Evolutionary conservation across 2,329 filamentous ascomycete species (phyloP).

Genomic region (Emmonsia crescens): DNA sequence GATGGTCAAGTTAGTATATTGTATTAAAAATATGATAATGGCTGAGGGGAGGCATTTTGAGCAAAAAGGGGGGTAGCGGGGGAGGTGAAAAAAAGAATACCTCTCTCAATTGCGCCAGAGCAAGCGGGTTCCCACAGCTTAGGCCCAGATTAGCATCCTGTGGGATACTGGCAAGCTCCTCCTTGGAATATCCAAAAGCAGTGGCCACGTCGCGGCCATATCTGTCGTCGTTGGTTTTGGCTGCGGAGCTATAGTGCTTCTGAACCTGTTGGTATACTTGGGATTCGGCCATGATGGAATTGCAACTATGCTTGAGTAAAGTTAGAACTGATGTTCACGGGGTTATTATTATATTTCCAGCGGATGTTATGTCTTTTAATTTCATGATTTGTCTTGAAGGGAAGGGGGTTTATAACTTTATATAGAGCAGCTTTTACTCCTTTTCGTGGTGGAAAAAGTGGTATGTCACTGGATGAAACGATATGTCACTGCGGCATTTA

Average conservation of each 20-base stretch:
- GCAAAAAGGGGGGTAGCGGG: background rate
- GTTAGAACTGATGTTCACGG: background rate
- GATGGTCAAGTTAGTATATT: background rate
- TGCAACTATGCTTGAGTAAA: background rate
- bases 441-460: background rate
- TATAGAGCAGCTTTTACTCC: background rate
- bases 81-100: slow-evolving; percentile 17
- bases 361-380: background rate
- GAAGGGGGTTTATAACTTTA: background rate
- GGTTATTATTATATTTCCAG: background rate
- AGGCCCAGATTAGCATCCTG: slow-evolving; percentile 42
- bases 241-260: slow-evolving; percentile 14
- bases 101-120: slow-evolving; percentile 37
- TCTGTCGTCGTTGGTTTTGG: slow-evolving; percentile 22
- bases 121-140: slow-evolving; percentile 46
- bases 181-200: slow-evolving; percentile 43
- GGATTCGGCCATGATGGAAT: slow-evolving; percentile 9
- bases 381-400: background rate
- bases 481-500: background rate
- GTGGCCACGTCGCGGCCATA: slow-evolving; percentile 37
- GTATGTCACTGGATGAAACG: background rate
- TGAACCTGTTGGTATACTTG: slow-evolving; percentile 14
- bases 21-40: background rate
- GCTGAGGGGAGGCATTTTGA: background rate
- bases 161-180: slow-evolving; percentile 39